Percentiles rank a stretch among this genome's conserved stretches.
These are phyloP conservation scores for Amphicarpaea edgeworthii DNA, from an alignment of 306 rosid genomes.

Conservation along the genomic window DNA sequence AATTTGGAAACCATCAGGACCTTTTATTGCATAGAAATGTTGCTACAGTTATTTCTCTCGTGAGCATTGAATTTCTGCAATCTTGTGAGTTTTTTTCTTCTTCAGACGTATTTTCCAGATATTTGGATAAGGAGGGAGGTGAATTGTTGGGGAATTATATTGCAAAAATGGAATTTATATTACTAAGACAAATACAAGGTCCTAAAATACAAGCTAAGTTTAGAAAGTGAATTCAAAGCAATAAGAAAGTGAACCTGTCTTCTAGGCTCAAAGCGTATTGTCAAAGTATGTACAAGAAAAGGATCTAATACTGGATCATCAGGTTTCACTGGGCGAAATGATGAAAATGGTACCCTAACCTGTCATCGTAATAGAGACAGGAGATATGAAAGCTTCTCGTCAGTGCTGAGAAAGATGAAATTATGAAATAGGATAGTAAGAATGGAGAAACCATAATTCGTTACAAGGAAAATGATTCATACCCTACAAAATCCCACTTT, in stretches of 20 bases:
- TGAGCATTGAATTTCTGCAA: background rate
- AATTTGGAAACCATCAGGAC: too few relatives aligned
- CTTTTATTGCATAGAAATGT: too few relatives aligned
- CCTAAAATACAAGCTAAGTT: conserved; percentile 31
- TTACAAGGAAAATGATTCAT: conserved; percentile 42
- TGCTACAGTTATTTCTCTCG: background rate
- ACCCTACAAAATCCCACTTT: conserved; percentile 98
- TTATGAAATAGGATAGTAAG: conserved; percentile 15
- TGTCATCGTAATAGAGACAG: conserved; percentile 54
- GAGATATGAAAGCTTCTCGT: conserved; percentile 43
- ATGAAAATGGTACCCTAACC: conserved; percentile 95
- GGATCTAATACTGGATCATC: conserved; percentile 93
- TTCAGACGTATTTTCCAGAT: conserved; percentile 12
- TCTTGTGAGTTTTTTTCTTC: background rate
- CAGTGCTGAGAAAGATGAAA: conserved; percentile 18
- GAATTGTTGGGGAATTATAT: conserved; percentile 19
- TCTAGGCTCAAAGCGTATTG: conserved; percentile 98
- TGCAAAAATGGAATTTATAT: conserved; percentile 25
- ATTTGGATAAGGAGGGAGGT: conserved; percentile 7
- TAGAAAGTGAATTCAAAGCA: conserved; percentile 27
- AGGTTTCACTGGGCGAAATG: conserved; percentile 92
- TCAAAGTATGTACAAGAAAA: conserved; percentile 91
- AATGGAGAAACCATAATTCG: conserved; percentile 19
- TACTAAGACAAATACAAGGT: conserved; percentile 14
- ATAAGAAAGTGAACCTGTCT: conserved; percentile 73